A percentile compares a stretch with the other conserved stretches of the same genome.
Conservation (phyloP, 352 stramenopile genomes). For the Pythium coloratum region DNA sequence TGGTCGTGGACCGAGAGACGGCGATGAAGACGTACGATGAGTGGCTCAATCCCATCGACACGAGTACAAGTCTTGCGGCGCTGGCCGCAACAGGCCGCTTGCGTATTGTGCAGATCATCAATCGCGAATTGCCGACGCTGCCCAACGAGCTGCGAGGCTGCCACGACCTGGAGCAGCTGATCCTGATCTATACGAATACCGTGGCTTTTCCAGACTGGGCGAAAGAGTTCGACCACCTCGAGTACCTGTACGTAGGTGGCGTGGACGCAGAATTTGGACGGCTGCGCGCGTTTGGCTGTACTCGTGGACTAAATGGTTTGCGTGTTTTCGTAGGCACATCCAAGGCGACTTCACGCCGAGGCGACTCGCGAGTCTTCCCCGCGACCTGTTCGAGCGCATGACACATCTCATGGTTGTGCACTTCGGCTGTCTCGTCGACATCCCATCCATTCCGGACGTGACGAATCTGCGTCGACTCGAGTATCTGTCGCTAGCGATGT, state of each 20-base stretch:
- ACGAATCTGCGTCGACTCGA: neutral
- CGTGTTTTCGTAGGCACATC: constrained; percentile 5
- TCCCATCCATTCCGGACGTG: constrained; percentile 12
- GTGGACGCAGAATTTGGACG: too few species aligned
- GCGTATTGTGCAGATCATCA: constrained; percentile 25
- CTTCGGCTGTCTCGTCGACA: constrained; percentile 1
- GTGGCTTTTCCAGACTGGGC: constrained; percentile 15
- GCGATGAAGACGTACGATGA: neutral
- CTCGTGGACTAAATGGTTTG: too few species aligned
- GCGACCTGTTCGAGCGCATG: constrained; percentile 20
- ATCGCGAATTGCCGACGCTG: constrained; percentile 9
- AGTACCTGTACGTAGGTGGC: constrained; percentile 20
- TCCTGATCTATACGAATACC: constrained; percentile 30
- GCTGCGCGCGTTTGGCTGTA: too few species aligned
- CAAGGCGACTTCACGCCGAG: constrained; percentile 13
- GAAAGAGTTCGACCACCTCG: constrained; percentile 18
- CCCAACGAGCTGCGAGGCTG: constrained; percentile 12
- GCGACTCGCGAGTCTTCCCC: constrained; percentile 5
- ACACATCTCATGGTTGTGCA: constrained; percentile 15
- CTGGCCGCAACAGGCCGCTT: constrained; percentile 18
- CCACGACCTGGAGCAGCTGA: constrained; percentile 11
- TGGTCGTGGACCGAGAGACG: constrained; percentile 20
- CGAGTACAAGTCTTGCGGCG: neutral
- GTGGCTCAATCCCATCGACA: constrained; percentile 19
- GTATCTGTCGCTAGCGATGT: constrained; percentile 11